A percentile compares a stretch with the other conserved stretches of the same genome.
phyloP scores from a whole-genome alignment of 108 stramenopile species.

The Nannochloropsis oceanica region DNA sequence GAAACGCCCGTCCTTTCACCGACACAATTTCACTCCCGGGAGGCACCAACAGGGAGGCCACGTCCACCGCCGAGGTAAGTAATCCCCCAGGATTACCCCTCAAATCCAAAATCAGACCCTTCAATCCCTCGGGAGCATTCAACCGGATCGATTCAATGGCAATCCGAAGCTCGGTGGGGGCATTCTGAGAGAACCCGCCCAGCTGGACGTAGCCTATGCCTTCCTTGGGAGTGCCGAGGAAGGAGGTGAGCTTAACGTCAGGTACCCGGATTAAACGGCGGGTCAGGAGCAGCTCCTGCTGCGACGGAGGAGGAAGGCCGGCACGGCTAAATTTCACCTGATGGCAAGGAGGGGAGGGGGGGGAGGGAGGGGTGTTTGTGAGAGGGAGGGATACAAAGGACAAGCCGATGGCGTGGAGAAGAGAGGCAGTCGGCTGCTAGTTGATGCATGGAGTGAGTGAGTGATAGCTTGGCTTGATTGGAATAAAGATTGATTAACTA shows the following conservation, averaged over 20 bases:
- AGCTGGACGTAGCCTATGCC: conserved; percentile 70
- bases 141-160: conserved; percentile 17
- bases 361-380: no score
- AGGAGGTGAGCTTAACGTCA: conserved; percentile 56
- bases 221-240: conserved; percentile 11
- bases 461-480: no score
- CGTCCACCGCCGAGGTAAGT: conserved; percentile 78
- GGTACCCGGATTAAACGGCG: conserved; percentile 55
- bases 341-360: no score
- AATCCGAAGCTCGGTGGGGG: conserved; percentile 60
- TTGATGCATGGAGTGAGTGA: no score
- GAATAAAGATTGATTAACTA: no score
- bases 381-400: no score
- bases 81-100: conserved; percentile 89
- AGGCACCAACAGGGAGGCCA: conserved; percentile 69
- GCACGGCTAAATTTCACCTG: no score
- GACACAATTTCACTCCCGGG: conserved; percentile 74
- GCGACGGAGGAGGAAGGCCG: conserved; percentile 18
- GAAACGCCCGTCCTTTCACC: conserved; percentile 71
- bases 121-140: conserved; percentile 32
- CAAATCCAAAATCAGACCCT: conserved; percentile 72
- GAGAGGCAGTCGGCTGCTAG: no score
- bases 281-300: conserved; percentile 34
- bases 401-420: no score
- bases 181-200: conserved; percentile 66